These are phyloP conservation scores for Buddleja alternifolia DNA, from an alignment of 257 asterid genomes.

Conservation along the genomic window DNA sequence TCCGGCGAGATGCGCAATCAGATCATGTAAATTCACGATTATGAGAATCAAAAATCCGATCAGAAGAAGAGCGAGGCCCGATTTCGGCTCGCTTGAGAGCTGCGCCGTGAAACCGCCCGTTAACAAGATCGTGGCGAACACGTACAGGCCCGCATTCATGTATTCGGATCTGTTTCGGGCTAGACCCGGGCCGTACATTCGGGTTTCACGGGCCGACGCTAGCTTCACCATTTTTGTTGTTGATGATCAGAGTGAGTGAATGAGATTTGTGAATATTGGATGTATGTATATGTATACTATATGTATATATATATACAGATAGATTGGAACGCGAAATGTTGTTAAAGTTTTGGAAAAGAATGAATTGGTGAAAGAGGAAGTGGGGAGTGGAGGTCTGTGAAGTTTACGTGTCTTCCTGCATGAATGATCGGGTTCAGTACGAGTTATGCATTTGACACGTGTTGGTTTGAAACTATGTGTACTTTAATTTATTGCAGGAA, in stretches of 20 bases:
- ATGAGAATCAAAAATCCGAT: conserved; percentile 47
- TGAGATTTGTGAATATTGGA: neutral
- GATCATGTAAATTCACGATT: conserved; percentile 75
- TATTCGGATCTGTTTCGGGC: conserved; percentile 69
- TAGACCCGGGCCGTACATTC: conserved; percentile 75
- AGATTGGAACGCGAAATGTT: too few relatives aligned
- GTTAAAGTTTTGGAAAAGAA: too few relatives aligned
- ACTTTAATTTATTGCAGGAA: too few relatives aligned
- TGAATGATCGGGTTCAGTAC: neutral
- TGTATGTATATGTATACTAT: too few relatives aligned
- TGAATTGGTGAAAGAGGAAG: too few relatives aligned
- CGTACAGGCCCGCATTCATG: conserved; percentile 83
- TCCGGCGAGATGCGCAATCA: conserved; percentile 77
- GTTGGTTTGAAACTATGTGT: neutral
- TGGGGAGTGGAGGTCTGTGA: too few relatives aligned
- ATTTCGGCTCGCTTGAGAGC: conserved; percentile 59
- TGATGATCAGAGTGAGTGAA: too few relatives aligned
- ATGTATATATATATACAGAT: neutral
- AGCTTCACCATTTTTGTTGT: conserved; percentile 76
- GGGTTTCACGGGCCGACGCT: conserved; percentile 78
- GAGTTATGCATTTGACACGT: neutral
- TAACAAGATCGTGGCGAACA: conserved; percentile 69
- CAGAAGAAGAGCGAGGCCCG: conserved; percentile 69
- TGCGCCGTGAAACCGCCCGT: conserved; percentile 69
- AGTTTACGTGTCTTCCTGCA: conserved; percentile 24